Base-by-base conservation (phyloP, 768 basidiomycete genomes). In the Mycena crocata region DNA sequence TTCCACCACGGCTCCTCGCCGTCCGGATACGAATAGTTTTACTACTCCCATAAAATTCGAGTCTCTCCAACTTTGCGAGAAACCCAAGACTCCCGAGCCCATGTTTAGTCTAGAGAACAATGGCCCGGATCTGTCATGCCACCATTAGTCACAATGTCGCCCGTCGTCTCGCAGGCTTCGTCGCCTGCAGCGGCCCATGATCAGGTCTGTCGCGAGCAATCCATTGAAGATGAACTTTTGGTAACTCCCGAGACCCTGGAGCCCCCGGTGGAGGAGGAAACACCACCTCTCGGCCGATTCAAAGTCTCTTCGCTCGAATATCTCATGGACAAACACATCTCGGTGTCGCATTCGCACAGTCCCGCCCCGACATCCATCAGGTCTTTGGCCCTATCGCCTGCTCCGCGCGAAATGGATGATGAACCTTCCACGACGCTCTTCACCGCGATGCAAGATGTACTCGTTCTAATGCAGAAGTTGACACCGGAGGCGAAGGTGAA, bases 271-370 rank as follows among this genome's bases (percentile, higher is more conserved):
- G 60, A 52, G 14, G 60, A 59, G 26, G 68, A 58, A 30, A 46
- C 68, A 15, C 68, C 68, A 6, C 68, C 68, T 24, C 68, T 70
- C 17, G 68, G 68, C 8, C 68, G 32, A 13, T 66, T 69, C 64
- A 65, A 62, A 48, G 40, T 70, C 28, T 62, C 64, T 10, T 66
- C 68, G 1, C 64, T 70, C 42, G 64, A 60, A 21, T 62, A 70
- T 59, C 64, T 70, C 45, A 66, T 66, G 44, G 61, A 70, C 60
- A 62, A 62, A 28, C 63, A 58, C 15, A 64, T 70, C 30, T 57
- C 64, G 1, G 64, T 66, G 24, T 58, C 68, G 17, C 68, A 64
- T 13, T 64, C 68, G 23, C 64, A 26, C 34, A 66, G 63, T 21
- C 63, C 59, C 12, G 23, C 44, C 5, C 49, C 63, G 3, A 32